phyloP scores from a whole-genome alignment of 2,329 filamentous ascomycete species.

The Pseudogymnoascus sp. region DNA sequence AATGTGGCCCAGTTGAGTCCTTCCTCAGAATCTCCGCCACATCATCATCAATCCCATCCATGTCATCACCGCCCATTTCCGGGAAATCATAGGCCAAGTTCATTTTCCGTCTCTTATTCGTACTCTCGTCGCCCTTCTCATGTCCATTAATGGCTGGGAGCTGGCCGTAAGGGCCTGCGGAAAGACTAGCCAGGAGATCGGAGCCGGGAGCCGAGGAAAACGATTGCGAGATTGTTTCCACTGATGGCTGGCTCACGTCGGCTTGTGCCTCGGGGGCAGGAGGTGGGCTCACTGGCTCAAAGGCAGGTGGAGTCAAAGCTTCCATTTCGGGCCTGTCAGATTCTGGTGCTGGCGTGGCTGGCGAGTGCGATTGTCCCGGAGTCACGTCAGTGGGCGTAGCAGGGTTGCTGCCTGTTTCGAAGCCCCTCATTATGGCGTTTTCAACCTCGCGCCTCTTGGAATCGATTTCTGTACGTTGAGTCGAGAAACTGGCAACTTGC shows the following conservation, averaged over 20 bases:
- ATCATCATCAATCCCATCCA: constrained; percentile 52
- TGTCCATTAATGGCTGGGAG: constrained; percentile 19
- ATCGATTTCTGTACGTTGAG: constrained; percentile 67
- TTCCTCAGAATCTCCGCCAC: constrained; percentile 51
- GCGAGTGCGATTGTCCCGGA: constrained; percentile 29
- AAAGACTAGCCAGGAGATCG: constrained; percentile 33
- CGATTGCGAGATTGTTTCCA: constrained; percentile 15
- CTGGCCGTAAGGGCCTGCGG: constrained; percentile 27
- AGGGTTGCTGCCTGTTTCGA: constrained; percentile 54
- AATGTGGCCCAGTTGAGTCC: constrained; percentile 23
- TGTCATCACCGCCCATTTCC: constrained; percentile 41
- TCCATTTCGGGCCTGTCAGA: constrained; percentile 75
- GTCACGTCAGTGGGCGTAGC: constrained; percentile 41
- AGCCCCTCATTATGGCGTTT: constrained; percentile 78
- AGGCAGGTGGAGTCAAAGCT: constrained; percentile 72
- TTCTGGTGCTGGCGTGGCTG: constrained; percentile 46
- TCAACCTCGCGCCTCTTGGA: constrained; percentile 83
- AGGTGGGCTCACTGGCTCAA: constrained; percentile 42
- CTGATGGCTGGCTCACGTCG: constrained; percentile 6
- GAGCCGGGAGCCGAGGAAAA: constrained; percentile 25
- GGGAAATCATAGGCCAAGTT: constrained; percentile 39
- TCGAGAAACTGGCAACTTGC: constrained; percentile 54
- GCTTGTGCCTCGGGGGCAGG: constrained; percentile 32
- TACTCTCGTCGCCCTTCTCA: constrained; percentile 21
- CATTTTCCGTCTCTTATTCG: constrained; percentile 44